Percentiles rank a stretch among this genome's conserved stretches.
Evolutionary conservation across 169 alveolate species (phyloP).

Genomic region (Plasmodium blacklocki): DNA sequence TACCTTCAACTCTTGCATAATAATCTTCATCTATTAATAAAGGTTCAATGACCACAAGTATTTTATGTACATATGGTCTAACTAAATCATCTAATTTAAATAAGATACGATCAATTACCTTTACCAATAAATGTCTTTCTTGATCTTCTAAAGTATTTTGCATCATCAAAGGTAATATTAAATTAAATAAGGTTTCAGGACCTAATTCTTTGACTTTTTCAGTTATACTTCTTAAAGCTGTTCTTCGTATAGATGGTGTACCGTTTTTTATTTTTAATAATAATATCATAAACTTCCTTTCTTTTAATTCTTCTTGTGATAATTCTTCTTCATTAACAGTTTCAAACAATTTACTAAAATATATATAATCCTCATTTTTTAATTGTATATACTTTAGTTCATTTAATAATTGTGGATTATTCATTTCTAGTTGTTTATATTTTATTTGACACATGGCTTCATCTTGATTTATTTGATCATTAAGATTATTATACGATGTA

Average conservation of each 20-base stretch:
- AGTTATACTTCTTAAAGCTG: constrained; percentile 96
- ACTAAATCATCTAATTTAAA: constrained; percentile 97
- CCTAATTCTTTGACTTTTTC: constrained; percentile 98
- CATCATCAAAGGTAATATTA: constrained; percentile 98
- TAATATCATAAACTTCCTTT: constrained; percentile 95
- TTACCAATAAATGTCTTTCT: constrained; percentile 99
- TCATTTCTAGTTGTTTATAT: constrained; percentile 71
- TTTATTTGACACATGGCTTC: constrained; percentile 48
- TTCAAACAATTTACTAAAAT: constrained; percentile 90
- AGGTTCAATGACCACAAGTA: constrained; percentile 99
- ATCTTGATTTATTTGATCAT: constrained; percentile 27
- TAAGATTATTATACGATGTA: neutral
- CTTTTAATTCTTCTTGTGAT: constrained; percentile 96
- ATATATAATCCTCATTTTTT: constrained; percentile 94
- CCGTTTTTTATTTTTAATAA: constrained; percentile 98
- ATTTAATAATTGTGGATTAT: constrained; percentile 50
- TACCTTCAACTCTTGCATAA: constrained; percentile 99
- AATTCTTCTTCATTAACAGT: constrained; percentile 94
- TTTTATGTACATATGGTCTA: constrained; percentile 99
- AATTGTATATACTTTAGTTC: constrained; percentile 88
- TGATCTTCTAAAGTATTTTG: constrained; percentile 97
- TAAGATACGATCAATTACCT: constrained; percentile 97
- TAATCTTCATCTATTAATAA: constrained; percentile 99
- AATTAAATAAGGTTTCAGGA: constrained; percentile 96
- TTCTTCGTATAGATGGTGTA: constrained; percentile 97